These are phyloP conservation scores for Talaromyces sp. DNA, from an alignment of 2,329 filamentous ascomycete genomes.

Conservation along the genomic window DNA sequence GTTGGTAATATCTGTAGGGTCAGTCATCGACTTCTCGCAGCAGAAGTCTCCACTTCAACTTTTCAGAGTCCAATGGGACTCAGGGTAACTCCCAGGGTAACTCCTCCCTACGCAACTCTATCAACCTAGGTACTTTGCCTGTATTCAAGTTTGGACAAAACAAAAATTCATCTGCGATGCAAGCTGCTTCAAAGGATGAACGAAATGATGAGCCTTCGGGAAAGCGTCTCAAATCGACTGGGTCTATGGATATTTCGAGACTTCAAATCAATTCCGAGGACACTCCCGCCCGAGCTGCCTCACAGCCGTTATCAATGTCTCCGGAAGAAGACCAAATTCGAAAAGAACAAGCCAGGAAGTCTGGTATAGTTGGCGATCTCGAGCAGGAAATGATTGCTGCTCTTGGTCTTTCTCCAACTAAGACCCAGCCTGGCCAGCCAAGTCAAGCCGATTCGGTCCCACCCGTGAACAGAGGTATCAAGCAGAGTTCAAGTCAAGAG, in stretches of 20 bases:
- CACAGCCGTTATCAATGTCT: background rate
- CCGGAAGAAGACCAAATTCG: background rate
- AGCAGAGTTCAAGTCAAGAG: background rate
- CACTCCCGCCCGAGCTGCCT: background rate
- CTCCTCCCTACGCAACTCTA: constrained; percentile 24
- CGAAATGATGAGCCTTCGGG: constrained; percentile 8
- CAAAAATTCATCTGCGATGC: background rate
- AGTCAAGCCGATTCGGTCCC: background rate
- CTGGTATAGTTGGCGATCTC: constrained; percentile 15
- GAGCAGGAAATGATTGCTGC: constrained; percentile 27
- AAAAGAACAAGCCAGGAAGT: background rate
- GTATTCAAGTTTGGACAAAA: constrained; percentile 22
- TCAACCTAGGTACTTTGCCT: constrained; percentile 27
- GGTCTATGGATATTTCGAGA: constrained; percentile 4
- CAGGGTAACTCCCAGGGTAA: constrained; percentile 20
- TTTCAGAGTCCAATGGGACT: constrained; percentile 15
- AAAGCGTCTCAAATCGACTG: constrained; percentile 9
- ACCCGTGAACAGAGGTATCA: background rate
- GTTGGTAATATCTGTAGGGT: constrained; percentile 36
- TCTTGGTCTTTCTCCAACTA: constrained; percentile 25
- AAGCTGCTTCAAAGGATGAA: constrained; percentile 4
- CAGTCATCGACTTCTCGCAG: constrained; percentile 31
- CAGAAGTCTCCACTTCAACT: constrained; percentile 24
- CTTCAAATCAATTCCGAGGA: background rate
- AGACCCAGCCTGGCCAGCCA: constrained; percentile 4